These are phyloP conservation scores for Bimuria novae-zelandiae DNA, from an alignment of 2,329 filamentous ascomycete species.

Conservation along the genomic window DNA sequence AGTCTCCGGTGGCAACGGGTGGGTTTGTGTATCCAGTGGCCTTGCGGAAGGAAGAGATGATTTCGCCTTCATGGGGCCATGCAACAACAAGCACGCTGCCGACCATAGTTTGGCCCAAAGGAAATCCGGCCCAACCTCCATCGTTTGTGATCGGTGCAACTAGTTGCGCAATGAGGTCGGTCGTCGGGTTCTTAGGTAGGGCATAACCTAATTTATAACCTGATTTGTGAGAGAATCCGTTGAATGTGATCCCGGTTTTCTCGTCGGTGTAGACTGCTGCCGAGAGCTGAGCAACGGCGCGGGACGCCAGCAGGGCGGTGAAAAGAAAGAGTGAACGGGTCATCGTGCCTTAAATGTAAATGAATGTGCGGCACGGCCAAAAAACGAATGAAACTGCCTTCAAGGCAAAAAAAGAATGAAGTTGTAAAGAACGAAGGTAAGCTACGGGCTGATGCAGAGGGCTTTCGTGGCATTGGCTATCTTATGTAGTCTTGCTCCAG, in stretches of 20 bases:
- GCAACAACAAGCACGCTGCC: constrained; percentile 56
- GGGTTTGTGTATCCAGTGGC: constrained; percentile 57
- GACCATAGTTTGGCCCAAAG: constrained; percentile 55
- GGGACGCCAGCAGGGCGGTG: constrained; percentile 30
- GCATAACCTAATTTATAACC: constrained; percentile 58
- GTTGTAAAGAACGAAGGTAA: constrained; percentile 19
- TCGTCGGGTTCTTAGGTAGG: constrained; percentile 53
- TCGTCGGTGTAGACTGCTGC: constrained; percentile 35
- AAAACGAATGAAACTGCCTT: constrained; percentile 37
- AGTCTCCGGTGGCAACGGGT: constrained; percentile 49
- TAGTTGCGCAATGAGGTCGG: constrained; percentile 62
- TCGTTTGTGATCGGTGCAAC: constrained; percentile 50
- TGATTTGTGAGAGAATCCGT: constrained; percentile 37
- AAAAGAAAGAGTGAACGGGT: constrained; percentile 34
- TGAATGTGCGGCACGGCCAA: constrained; percentile 32
- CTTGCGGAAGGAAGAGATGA: constrained; percentile 54
- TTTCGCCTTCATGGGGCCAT: constrained; percentile 56
- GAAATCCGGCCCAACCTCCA: constrained; percentile 57
- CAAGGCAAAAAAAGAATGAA: constrained; percentile 37
- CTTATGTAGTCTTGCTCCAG: constrained; percentile 3
- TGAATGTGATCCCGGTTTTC: constrained; percentile 42
- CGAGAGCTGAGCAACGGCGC: constrained; percentile 29
- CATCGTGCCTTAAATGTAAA: constrained; percentile 27
- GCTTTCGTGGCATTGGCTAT: background rate
- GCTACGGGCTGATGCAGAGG: constrained; percentile 1